Evolutionary conservation across 257 asterid genomes (phyloP).

Genomic region (Primulina huaijiensis): DNA sequence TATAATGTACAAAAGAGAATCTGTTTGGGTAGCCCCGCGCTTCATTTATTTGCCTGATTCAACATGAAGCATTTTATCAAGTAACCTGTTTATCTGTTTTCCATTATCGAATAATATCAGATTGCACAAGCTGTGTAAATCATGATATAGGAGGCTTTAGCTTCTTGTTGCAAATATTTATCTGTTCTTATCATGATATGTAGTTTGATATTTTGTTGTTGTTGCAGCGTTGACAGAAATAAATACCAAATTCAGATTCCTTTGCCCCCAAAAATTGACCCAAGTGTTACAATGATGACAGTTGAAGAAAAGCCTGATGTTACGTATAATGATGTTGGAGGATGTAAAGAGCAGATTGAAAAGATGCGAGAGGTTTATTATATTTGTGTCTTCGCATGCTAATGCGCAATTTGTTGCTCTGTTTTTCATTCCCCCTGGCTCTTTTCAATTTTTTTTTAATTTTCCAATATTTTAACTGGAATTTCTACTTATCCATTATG

Average conservation of each 20-base stretch:
- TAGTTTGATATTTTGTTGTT: constrained; percentile 20
- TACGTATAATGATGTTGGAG: constrained; percentile 96
- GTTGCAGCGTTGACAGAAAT: constrained; percentile 84
- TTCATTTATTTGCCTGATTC: neutral
- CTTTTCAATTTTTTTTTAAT: neutral
- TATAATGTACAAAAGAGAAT: neutral
- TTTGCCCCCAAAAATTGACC: constrained; percentile 96
- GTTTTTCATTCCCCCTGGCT: neutral
- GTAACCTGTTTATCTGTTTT: neutral
- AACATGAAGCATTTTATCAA: neutral
- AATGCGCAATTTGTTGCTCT: constrained; percentile 1
- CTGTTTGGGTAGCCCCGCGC: neutral
- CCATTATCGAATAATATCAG: neutral
- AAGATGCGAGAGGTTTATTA: constrained; percentile 91
- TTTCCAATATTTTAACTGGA: neutral
- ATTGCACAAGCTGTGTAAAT: constrained; percentile 2
- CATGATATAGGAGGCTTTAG: constrained; percentile 11
- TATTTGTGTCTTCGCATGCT: neutral
- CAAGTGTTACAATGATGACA: constrained; percentile 99
- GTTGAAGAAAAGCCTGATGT: constrained; percentile 99
- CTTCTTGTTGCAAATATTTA: neutral
- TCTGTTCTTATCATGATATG: constrained; percentile 13
- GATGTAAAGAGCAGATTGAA: constrained; percentile 97
- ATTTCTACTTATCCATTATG: neutral
- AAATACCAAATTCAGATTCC: constrained; percentile 99